These are phyloP conservation scores for Fraxinus platypoda DNA, from an alignment of 305 asterid species.

Conservation along the genomic window DNA sequence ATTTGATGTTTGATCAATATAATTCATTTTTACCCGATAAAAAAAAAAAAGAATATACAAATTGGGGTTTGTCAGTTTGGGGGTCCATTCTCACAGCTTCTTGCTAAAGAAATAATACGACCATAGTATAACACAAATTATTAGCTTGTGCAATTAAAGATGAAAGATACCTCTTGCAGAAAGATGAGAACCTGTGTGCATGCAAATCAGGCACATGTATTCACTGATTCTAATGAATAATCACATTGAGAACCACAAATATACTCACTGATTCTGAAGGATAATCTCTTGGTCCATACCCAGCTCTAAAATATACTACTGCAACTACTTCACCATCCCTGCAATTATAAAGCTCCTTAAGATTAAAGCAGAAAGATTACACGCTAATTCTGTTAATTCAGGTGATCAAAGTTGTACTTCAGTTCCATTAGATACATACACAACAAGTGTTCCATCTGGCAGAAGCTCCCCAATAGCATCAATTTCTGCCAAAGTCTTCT, in stretches of 20 bases:
- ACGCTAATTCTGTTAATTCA: neutral
- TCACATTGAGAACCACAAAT: neutral
- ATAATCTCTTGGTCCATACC: slow-evolving; percentile 88
- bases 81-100: no score
- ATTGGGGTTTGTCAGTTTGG: no score
- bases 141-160: no score
- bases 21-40: no score
- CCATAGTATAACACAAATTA: no score
- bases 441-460: slow-evolving; percentile 74
- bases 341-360: slow-evolving; percentile 28
- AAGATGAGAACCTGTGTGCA: neutral
- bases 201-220: no score
- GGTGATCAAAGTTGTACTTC: slow-evolving; percentile 9
- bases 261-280: slow-evolving; percentile 79
- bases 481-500: slow-evolving; percentile 87
- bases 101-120: no score
- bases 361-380: slow-evolving; percentile 22
- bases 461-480: slow-evolving; percentile 70
- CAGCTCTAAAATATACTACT: slow-evolving; percentile 89
- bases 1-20: no score
- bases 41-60: no score
- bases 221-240: no score
- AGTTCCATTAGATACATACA: slow-evolving; percentile 53
- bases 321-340: slow-evolving; percentile 76
- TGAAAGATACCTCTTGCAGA: neutral